phyloP scores from a whole-genome alignment of 2,329 filamentous ascomycete species.

The Madurella mycetomatis region DNA sequence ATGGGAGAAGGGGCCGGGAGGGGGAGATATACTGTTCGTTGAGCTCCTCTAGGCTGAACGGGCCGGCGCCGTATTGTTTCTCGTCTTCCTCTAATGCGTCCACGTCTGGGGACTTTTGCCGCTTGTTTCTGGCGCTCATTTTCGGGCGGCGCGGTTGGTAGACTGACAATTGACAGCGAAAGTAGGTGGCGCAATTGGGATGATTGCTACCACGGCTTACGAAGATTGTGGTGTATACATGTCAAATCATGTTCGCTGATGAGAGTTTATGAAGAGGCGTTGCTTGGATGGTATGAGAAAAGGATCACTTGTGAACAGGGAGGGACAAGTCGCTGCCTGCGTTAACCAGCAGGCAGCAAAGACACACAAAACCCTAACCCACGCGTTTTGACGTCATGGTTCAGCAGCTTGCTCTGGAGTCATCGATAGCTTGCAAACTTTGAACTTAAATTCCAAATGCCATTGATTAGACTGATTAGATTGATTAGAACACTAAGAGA shows the following conservation, averaged over 20 bases:
- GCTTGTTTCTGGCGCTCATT: slow-evolving; percentile 33
- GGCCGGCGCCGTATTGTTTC: slow-evolving; percentile 44
- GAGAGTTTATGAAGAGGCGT: background rate
- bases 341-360: slow-evolving; percentile 14
- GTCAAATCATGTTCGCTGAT: background rate
- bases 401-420: background rate
- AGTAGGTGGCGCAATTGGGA: no score
- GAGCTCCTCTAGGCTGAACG: slow-evolving; percentile 39
- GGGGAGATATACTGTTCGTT: slow-evolving; percentile 30
- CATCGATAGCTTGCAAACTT: no score
- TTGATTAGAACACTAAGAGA: no score
- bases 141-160: background rate
- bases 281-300: background rate
- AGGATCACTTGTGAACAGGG: background rate
- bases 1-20: background rate
- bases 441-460: no score
- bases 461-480: no score
- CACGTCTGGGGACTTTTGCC: slow-evolving; percentile 31
- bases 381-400: background rate
- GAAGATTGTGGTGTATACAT: background rate
- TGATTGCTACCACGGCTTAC: background rate
- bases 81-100: slow-evolving; percentile 48
- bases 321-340: slow-evolving; percentile 9
- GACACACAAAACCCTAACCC: slow-evolving; percentile 19
- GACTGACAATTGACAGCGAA: no score